A percentile compares a stretch with the other conserved stretches of the same genome.
phyloP scores from a whole-genome alignment of 202 grass and related monocot genomes.

The Zizania palustris region DNA sequence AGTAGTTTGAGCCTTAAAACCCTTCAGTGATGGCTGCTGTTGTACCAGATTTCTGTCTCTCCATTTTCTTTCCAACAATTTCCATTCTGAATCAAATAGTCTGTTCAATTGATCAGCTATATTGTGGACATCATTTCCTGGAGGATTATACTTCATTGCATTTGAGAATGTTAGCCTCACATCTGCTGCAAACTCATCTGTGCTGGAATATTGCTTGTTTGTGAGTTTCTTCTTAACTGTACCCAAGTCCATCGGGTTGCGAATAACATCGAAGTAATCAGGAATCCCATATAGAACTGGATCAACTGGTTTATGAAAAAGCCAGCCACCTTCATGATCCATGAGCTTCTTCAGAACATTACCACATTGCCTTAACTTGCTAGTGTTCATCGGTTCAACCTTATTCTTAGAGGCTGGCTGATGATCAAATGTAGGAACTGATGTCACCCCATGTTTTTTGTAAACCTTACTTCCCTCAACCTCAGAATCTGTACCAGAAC shows the following conservation, averaged over 20 bases:
- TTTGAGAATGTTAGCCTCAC: conserved; percentile 84
- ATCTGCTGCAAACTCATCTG: conserved; percentile 69
- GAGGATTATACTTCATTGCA: conserved; percentile 93
- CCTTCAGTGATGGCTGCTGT: conserved; percentile 38
- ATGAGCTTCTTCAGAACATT: conserved; percentile 68
- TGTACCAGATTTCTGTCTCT: conserved; percentile 24
- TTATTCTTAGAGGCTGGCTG: conserved; percentile 36
- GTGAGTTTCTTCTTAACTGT: conserved; percentile 75
- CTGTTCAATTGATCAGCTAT: conserved; percentile 71
- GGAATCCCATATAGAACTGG: conserved; percentile 63
- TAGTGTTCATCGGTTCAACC: conserved; percentile 57
- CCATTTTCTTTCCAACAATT: conserved; percentile 64
- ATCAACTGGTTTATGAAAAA: conserved; percentile 82
- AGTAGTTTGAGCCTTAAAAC: conserved; percentile 21
- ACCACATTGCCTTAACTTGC: conserved; percentile 61
- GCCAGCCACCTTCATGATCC: conserved; percentile 63
- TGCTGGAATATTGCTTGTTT: conserved; percentile 48
- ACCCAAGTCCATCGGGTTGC: conserved; percentile 83
- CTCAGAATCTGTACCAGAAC: conserved; percentile 37
- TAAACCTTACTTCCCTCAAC: conserved; percentile 26
- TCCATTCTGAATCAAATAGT: conserved; percentile 70
- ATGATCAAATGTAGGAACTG: conserved; percentile 36
- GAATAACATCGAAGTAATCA: conserved; percentile 88
- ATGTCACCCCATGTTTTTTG: conserved; percentile 40
- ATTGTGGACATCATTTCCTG: conserved; percentile 70